Evolutionary conservation across 2,329 filamentous ascomycete genomes (phyloP), one percentile per base, ranked within the genome.

Genomic region (Tolypocladium endophyticum): DNA sequence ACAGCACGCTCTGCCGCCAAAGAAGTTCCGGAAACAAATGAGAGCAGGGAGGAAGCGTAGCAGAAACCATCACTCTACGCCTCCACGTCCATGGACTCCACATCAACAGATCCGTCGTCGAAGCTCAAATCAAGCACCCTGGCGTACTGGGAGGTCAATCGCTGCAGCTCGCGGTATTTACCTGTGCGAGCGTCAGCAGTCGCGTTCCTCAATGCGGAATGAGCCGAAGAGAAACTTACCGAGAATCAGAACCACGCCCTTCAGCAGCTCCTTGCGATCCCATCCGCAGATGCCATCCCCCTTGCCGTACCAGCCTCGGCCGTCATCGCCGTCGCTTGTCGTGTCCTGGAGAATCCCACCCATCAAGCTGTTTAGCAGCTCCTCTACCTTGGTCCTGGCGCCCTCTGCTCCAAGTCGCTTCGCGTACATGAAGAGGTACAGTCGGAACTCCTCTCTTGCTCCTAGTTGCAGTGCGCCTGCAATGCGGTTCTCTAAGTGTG

Each of bases 381-480:
- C 95, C 71, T 97, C 93, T 2, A 97, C 92, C 76, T 99, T 99
- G 60, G 85, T 81, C 65, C 88, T 86, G 57, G 93, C 77, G 0
- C 92, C 92, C 72, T 99, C 95, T 0, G 92, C 91, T 1, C 94
- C 94, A 7, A 99, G 83, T 0, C 94, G 87, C 76, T 97, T 97
- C 4, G 92, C 93, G 69, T 99, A 99, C 92, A 97, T 97, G 69
- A 92, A 88, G n/a, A 99, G 78, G 69, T 97, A 97, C 1, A 96
- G 80, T 60, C 91, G 86, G 76, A 97, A 99, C 71, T 99, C 94
- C 61, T 97, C 92, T 66, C 86, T 88, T 0, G 94, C 88, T 4
- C 88, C 90, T 0, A 99, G 78, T 61, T 90, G 88, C 70, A 95
- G 76, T 0, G 94, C 90, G 4, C 91, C 95, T 2, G 94, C 93